Conservation (phyloP, 139 green algal species). For the Micromonas pusilla region DNA sequence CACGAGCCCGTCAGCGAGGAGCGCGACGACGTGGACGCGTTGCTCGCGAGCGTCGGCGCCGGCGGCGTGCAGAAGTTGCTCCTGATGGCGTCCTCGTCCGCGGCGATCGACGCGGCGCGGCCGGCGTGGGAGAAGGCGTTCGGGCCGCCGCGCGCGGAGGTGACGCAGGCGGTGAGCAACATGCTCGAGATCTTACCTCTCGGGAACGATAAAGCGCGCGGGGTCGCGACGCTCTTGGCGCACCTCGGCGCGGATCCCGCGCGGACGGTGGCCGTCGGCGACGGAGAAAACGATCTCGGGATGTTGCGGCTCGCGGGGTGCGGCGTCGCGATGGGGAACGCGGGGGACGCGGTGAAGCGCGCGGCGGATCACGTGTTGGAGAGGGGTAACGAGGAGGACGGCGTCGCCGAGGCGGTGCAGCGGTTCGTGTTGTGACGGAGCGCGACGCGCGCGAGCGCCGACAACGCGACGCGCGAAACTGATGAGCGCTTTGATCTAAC, state of each 20-base stretch:
- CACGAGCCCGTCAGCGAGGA: conserved; percentile 17
- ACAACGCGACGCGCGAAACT: no score
- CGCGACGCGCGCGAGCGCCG: no score
- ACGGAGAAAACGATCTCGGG: conserved; percentile 83
- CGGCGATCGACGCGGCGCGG: conserved; percentile 43
- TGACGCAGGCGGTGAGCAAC: conserved; percentile 71
- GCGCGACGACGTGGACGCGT: conserved; percentile 1
- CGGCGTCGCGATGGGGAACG: conserved; percentile 95
- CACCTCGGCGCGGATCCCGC: background rate
- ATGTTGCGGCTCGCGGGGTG: conserved; percentile 69
- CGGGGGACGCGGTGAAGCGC: conserved; percentile 45
- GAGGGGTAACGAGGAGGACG: conserved; percentile 71
- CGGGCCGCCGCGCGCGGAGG: conserved; percentile 41
- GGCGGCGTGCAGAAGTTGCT: conserved; percentile 63
- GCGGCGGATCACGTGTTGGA: conserved; percentile 46
- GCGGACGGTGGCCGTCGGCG: conserved; percentile 68
- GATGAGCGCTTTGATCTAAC: no score
- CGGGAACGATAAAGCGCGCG: conserved; percentile 75
- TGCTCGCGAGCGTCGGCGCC: background rate
- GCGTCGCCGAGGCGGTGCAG: conserved; percentile 87
- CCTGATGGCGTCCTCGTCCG: conserved; percentile 61
- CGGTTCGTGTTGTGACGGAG: conserved; percentile 59
- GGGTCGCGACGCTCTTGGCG: conserved; percentile 28
- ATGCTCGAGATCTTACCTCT: conserved; percentile 90
- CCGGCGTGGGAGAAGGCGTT: conserved; percentile 52